Conservation (phyloP, 2,329 filamentous ascomycete genomes). For the Diplodia sapinea region DNA sequence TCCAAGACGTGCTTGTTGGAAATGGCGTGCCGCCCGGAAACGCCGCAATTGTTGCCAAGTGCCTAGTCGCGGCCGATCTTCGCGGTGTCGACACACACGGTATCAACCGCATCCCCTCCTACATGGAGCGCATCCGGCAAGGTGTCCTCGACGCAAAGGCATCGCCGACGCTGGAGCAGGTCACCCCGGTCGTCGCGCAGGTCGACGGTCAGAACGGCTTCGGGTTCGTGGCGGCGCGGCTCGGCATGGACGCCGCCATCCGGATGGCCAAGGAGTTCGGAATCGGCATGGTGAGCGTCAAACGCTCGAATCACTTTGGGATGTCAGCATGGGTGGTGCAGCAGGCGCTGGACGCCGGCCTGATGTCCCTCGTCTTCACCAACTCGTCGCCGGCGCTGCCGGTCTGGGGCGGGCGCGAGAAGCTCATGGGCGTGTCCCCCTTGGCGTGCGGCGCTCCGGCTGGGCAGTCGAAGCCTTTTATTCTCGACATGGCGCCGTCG, state of each 20-base stretch:
- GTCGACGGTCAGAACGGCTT: slow-evolving; percentile 74
- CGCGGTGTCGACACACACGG: slow-evolving; percentile 82
- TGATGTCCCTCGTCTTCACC: slow-evolving; percentile 67
- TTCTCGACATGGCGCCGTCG: slow-evolving; percentile 76
- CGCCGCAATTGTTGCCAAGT: slow-evolving; percentile 68
- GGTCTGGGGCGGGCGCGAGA: slow-evolving; percentile 70
- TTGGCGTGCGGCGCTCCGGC: slow-evolving; percentile 78
- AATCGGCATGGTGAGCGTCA: slow-evolving; percentile 77
- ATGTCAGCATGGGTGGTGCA: slow-evolving; percentile 84
- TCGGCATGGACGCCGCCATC: slow-evolving; percentile 71
- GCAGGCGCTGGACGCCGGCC: slow-evolving; percentile 72
- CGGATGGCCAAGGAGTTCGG: slow-evolving; percentile 68
- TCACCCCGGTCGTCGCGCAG: slow-evolving; percentile 74
- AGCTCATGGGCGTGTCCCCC: slow-evolving; percentile 75
- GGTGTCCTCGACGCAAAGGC: slow-evolving; percentile 69
- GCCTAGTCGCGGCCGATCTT: slow-evolving; percentile 75
- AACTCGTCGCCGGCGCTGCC: slow-evolving; percentile 73
- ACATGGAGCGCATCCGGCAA: slow-evolving; percentile 73
- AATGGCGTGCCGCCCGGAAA: slow-evolving; percentile 66
- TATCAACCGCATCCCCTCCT: slow-evolving; percentile 77
- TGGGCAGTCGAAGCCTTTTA: slow-evolving; percentile 65
- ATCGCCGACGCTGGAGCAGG: slow-evolving; percentile 62
- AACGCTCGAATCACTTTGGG: slow-evolving; percentile 81
- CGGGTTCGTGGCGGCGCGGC: slow-evolving; percentile 72
- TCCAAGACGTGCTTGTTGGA: slow-evolving; percentile 61